These are phyloP conservation scores for Aspergillus leporis DNA, from an alignment of 495 filamentous ascomycete genomes.

Conservation along the genomic window DNA sequence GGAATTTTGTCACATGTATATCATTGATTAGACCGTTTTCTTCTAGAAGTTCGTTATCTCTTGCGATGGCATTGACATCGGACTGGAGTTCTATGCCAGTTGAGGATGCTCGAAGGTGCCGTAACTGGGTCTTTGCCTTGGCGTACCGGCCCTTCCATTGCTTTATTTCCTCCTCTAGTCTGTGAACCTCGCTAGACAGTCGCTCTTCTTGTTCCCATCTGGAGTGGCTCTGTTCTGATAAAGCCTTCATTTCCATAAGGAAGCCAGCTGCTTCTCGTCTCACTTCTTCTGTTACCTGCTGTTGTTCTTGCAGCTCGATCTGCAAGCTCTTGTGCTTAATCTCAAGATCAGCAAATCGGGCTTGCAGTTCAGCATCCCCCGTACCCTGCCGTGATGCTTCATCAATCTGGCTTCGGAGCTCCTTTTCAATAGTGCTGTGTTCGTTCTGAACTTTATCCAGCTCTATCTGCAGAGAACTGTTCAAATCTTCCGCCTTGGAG, in stretches of 20 bases:
- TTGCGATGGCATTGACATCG: conserved; percentile 61
- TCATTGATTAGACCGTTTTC: conserved; percentile 80
- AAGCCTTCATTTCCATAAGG: conserved; percentile 81
- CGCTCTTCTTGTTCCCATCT: conserved; percentile 80
- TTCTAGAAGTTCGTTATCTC: conserved; percentile 70
- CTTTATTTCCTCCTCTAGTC: conserved; percentile 76
- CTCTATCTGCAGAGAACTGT: conserved; percentile 73
- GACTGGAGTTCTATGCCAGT: conserved; percentile 65
- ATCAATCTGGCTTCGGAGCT: conserved; percentile 65
- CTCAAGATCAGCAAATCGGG: conserved; percentile 63
- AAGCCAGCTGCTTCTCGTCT: conserved; percentile 81
- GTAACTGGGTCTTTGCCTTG: conserved; percentile 80
- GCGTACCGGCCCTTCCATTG: conserved; percentile 91
- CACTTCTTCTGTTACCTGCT: conserved; percentile 86
- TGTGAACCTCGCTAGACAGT: conserved; percentile 67
- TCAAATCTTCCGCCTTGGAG: conserved; percentile 73
- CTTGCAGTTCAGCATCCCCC: conserved; percentile 50
- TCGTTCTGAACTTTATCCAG: conserved; percentile 69
- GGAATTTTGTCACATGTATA: conserved; percentile 91
- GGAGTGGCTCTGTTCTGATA: conserved; percentile 76
- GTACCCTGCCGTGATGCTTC: conserved; percentile 39
- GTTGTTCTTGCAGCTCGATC: conserved; percentile 67
- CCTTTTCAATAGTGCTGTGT: conserved; percentile 62
- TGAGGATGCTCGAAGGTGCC: conserved; percentile 77
- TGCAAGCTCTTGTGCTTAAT: conserved; percentile 73